phyloP scores from a whole-genome alignment of 768 basidiomycete species.

The Lactarius psammicola region DNA sequence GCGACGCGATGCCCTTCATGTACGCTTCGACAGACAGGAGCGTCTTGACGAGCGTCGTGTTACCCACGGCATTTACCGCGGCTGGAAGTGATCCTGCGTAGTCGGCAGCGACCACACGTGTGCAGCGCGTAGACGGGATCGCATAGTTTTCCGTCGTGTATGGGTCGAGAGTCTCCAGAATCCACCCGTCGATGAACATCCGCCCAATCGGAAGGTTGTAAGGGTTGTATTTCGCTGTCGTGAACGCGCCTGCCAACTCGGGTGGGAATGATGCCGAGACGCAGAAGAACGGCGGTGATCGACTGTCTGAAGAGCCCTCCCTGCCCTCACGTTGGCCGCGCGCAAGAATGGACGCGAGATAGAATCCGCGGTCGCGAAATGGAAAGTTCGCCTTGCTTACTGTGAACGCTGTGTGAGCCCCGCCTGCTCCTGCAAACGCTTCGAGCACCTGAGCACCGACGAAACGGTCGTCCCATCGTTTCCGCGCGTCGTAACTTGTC shows the following conservation, averaged over 20 bases:
- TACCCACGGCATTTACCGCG: slow-evolving; percentile 82
- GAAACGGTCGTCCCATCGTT: slow-evolving; percentile 85
- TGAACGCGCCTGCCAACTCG: slow-evolving; percentile 56
- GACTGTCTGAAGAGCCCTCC: slow-evolving; percentile 33
- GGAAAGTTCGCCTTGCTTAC: slow-evolving; percentile 81
- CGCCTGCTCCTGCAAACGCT: slow-evolving; percentile 61
- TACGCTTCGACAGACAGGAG: slow-evolving; percentile 74
- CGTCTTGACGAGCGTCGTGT: slow-evolving; percentile 67
- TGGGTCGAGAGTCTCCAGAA: slow-evolving; percentile 93
- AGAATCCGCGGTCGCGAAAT: slow-evolving; percentile 86
- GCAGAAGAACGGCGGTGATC: slow-evolving; percentile 66
- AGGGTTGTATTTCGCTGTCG: slow-evolving; percentile 71
- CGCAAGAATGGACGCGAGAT: slow-evolving; percentile 75
- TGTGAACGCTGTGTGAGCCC: slow-evolving; percentile 67
- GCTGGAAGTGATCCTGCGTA: slow-evolving; percentile 83
- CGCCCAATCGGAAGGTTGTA: slow-evolving; percentile 72
- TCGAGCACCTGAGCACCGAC: slow-evolving; percentile 69
- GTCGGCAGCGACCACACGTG: slow-evolving; percentile 80
- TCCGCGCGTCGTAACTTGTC: slow-evolving; percentile 65
- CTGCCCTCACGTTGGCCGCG: slow-evolving; percentile 41
- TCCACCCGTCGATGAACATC: slow-evolving; percentile 90
- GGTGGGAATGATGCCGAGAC: slow-evolving; percentile 82
- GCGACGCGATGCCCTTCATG: slow-evolving; percentile 60
- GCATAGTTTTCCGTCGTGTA: slow-evolving; percentile 92
- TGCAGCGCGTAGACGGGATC: slow-evolving; percentile 90